Evolutionary conservation across 1,284 basidiomycete genomes (phyloP).

Genomic region (Abortiporus biennis): DNA sequence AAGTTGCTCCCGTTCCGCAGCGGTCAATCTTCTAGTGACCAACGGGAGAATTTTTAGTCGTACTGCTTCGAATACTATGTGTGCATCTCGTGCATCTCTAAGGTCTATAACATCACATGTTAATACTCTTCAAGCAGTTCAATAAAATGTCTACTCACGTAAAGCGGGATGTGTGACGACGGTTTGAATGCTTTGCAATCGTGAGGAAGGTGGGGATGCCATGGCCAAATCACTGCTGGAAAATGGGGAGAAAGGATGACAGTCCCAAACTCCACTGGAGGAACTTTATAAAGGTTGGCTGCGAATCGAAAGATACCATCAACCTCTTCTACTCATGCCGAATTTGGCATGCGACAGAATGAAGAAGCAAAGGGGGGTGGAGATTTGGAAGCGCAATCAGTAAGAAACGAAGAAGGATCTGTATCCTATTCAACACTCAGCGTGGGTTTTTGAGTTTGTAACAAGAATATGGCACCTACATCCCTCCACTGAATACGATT

Average conservation of each 20-base stretch:
- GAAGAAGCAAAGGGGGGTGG: constrained; percentile 4
- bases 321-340: constrained; percentile 3
- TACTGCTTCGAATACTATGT: constrained; percentile 67
- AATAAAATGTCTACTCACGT: constrained; percentile 16
- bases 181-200: constrained; percentile 12
- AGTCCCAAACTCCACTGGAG: constrained; percentile 12
- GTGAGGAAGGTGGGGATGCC: constrained; percentile 10
- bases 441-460: too few relatives aligned
- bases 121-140: not conserved
- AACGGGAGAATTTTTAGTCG: constrained; percentile 62
- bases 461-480: too few relatives aligned
- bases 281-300: constrained; percentile 19
- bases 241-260: constrained; percentile 7
- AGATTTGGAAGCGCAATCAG: constrained; percentile 7
- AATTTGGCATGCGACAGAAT: constrained; percentile 2
- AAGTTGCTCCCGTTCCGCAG: constrained; percentile 61
- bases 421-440: constrained; percentile 4
- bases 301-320: constrained; percentile 3
- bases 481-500: too few relatives aligned
- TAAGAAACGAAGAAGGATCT: constrained; percentile 6
- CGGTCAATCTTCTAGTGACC: constrained; percentile 60
- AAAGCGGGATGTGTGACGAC: constrained; percentile 25
- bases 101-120: constrained; percentile 40
- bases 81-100: constrained; percentile 53
- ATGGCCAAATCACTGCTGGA: constrained; percentile 14